A percentile compares a stretch with the other conserved stretches of the same genome.
Evolutionary conservation across 352 stramenopile species (phyloP).

Genomic region (Pseudoperonospora humuli): DNA sequence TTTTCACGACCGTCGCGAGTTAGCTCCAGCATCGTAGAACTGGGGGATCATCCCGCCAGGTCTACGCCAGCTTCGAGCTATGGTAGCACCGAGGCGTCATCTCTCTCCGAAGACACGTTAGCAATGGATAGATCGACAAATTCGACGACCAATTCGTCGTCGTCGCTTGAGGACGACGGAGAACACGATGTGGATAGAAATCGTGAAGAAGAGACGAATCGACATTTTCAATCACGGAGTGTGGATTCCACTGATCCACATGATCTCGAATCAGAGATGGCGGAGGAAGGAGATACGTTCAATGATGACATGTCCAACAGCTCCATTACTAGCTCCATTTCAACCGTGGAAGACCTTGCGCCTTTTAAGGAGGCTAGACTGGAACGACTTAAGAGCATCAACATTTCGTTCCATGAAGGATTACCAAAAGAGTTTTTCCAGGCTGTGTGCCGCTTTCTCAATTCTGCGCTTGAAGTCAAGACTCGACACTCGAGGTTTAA

Average conservation of each 20-base stretch:
- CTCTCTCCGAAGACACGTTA: slow-evolving; percentile 29
- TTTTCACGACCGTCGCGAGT: slow-evolving; percentile 21
- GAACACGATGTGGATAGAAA: slow-evolving; percentile 29
- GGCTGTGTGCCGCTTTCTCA: slow-evolving; percentile 60
- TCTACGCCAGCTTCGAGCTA: slow-evolving; percentile 42
- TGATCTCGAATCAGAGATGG: slow-evolving; percentile 11
- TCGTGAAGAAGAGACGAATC: slow-evolving; percentile 19
- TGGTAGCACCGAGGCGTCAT: slow-evolving; percentile 42
- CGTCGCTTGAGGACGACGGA: slow-evolving; percentile 33
- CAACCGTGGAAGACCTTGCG: slow-evolving; percentile 38
- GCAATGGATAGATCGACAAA: slow-evolving; percentile 35
- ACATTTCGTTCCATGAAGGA: slow-evolving; percentile 73
- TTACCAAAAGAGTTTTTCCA: slow-evolving; percentile 75
- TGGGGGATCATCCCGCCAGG: slow-evolving; percentile 12
- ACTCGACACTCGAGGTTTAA: slow-evolving; percentile 78
- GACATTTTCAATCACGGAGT: slow-evolving; percentile 8
- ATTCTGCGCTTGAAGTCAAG: slow-evolving; percentile 72
- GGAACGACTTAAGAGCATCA: slow-evolving; percentile 66
- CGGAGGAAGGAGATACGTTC: slow-evolving; percentile 28
- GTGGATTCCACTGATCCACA: slow-evolving; percentile 11
- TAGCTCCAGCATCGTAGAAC: slow-evolving; percentile 29
- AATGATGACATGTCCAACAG: slow-evolving; percentile 22
- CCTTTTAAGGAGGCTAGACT: slow-evolving; percentile 63
- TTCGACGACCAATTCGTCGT: slow-evolving; percentile 36
- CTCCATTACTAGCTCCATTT: slow-evolving; percentile 37